Evolutionary conservation across 2,329 filamentous ascomycete species (phyloP).

Genomic region (Cladosporium halotolerans): DNA sequence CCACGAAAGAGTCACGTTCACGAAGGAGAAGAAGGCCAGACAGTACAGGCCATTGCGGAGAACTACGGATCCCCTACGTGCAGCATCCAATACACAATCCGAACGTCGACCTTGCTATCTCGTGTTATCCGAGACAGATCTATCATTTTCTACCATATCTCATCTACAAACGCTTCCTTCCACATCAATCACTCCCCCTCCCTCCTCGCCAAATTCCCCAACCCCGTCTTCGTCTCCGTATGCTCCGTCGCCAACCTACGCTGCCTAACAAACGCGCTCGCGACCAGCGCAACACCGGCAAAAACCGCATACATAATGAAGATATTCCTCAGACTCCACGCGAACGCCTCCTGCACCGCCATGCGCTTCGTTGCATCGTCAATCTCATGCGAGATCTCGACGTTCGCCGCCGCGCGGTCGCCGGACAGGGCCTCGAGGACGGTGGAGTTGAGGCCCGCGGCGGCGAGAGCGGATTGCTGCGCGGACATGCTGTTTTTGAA

Average conservation of each 20-base stretch:
- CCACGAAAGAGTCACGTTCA: too few species aligned
- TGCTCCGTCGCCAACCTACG: constrained; percentile 44
- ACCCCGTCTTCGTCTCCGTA: constrained; percentile 46
- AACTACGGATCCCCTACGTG: too few species aligned
- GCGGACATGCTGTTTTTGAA: constrained; percentile 68
- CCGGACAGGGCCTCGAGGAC: constrained; percentile 35
- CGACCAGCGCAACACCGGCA: constrained; percentile 36
- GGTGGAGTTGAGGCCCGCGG: constrained; percentile 18
- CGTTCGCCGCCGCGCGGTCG: constrained; percentile 42
- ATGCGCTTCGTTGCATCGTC: constrained; percentile 32
- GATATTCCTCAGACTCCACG: constrained; percentile 45
- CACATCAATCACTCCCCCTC: background rate
- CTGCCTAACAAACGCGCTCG: constrained; percentile 41
- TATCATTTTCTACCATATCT: too few species aligned
- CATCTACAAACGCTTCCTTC: too few species aligned
- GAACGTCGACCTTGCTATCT: too few species aligned
- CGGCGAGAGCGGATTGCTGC: constrained; percentile 35
- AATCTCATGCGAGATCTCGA: constrained; percentile 38
- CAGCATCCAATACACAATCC: too few species aligned
- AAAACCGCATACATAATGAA: constrained; percentile 44
- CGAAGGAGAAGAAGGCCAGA: too few species aligned
- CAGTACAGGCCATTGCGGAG: too few species aligned
- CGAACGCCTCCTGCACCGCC: constrained; percentile 42
- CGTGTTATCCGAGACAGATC: too few species aligned
- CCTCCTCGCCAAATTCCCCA: constrained; percentile 11